Percentiles rank a stretch among this genome's conserved stretches.
Conservation (phyloP, 1,139 yeast species). For the Blastobotrys capitulatus region DNA sequence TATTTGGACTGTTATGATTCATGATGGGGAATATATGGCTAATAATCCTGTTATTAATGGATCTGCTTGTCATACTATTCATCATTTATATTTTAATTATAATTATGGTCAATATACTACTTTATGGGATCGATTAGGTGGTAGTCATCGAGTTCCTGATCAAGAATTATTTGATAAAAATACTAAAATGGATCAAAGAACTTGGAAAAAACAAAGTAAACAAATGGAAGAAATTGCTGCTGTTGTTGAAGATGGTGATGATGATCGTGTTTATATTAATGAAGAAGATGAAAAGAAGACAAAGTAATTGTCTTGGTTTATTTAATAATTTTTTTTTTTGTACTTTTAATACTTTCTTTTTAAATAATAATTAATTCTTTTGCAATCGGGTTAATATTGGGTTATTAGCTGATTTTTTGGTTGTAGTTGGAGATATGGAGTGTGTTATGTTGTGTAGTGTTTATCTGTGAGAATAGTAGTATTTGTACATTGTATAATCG, state of each 20-base stretch:
- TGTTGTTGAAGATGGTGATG: constrained; percentile 69
- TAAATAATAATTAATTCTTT: too few relatives aligned
- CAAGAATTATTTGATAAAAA: constrained; percentile 70
- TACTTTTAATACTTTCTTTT: background rate
- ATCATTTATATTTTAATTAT: constrained; percentile 93
- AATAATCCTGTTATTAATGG: constrained; percentile 94
- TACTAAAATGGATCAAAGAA: constrained; percentile 49
- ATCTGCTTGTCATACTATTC: constrained; percentile 96
- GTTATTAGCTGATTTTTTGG: too few relatives aligned
- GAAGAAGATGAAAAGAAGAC: constrained; percentile 19
- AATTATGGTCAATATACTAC: constrained; percentile 98
- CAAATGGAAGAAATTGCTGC: constrained; percentile 78
- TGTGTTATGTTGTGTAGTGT: too few relatives aligned
- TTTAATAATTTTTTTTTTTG: background rate
- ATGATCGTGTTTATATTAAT: constrained; percentile 53
- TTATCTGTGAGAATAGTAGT: too few relatives aligned
- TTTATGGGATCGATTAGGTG: constrained; percentile 94
- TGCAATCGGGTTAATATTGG: too few relatives aligned
- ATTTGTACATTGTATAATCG: too few relatives aligned
- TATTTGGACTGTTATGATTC: constrained; percentile 98
- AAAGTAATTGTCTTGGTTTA: constrained; percentile 10
- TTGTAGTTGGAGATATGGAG: too few relatives aligned
- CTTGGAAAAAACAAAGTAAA: constrained; percentile 68
- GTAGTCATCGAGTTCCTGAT: constrained; percentile 90
- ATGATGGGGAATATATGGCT: constrained; percentile 92